Conservation (phyloP, 495 filamentous ascomycete genomes). For the Collariella sp. region DNA sequence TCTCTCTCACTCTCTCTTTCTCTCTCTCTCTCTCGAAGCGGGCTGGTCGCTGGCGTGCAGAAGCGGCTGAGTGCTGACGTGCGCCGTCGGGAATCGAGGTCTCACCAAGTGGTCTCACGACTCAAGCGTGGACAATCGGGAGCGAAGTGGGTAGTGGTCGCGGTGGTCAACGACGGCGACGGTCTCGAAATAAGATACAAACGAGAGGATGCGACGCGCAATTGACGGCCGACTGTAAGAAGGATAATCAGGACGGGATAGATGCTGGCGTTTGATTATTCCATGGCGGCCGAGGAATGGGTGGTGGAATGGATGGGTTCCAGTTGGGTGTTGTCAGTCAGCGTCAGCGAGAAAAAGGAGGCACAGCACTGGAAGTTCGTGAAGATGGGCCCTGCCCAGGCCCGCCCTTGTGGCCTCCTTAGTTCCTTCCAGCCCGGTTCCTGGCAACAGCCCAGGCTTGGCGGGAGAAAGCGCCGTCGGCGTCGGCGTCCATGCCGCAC, state of each 20-base stretch:
- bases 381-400: background rate
- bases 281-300: background rate
- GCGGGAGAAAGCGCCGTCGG: background rate
- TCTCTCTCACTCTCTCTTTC: too few species aligned
- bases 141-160: background rate
- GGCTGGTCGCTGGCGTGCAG: background rate
- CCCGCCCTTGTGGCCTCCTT: too few species aligned
- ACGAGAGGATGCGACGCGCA: slow-evolving; percentile 24
- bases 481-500: slow-evolving; percentile 7
- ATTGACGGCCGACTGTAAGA: slow-evolving; percentile 7
- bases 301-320: background rate
- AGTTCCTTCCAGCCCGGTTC: background rate
- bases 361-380: background rate
- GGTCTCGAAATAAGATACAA: slow-evolving; percentile 17
- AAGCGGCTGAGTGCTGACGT: slow-evolving; percentile 11
- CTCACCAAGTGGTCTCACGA: slow-evolving; percentile 9
- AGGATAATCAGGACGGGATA: background rate
- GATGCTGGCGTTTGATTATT: background rate
- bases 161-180: background rate
- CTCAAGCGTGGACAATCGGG: slow-evolving; percentile 7
- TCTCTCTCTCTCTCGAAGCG: too few species aligned
- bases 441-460: background rate
- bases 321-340: background rate
- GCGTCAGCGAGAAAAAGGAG: slow-evolving; percentile 1
- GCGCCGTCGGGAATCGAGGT: slow-evolving; percentile 7